Evolutionary conservation across 1,139 yeast genomes (phyloP).

Genomic region (Ashbya aceris): DNA sequence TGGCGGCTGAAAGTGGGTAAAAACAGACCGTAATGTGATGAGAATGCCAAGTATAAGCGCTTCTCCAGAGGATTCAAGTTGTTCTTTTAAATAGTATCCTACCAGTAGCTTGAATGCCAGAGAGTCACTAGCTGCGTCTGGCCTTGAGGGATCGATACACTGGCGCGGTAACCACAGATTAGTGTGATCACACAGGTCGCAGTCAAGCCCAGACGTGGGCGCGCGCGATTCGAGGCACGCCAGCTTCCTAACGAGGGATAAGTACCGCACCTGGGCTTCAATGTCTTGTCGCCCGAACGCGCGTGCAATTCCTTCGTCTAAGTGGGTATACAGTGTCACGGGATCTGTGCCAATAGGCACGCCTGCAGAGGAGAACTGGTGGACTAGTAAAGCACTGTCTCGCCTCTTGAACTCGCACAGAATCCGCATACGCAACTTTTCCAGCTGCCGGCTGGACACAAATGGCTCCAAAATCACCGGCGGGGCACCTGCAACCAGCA

Average conservation of each 20-base stretch:
- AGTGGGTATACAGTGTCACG: not conserved
- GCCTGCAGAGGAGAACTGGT: not conserved
- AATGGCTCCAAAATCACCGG: slow-evolving; percentile 12
- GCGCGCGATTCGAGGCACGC: slow-evolving; percentile 17
- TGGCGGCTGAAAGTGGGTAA: slow-evolving; percentile 43
- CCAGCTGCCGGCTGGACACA: slow-evolving; percentile 16
- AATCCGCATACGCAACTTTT: slow-evolving; percentile 15
- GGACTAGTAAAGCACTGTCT: slow-evolving; percentile 4
- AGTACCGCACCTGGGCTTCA: slow-evolving; percentile 13
- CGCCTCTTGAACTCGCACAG: slow-evolving; percentile 8
- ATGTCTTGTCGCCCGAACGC: slow-evolving; percentile 14
- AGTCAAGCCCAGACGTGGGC: not conserved
- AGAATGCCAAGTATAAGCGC: slow-evolving; percentile 36
- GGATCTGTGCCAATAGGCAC: not conserved
- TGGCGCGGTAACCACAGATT: slow-evolving; percentile 6
- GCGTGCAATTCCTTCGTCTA: slow-evolving; percentile 8
- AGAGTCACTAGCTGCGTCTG: slow-evolving; percentile 14
- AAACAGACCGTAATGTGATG: slow-evolving; percentile 38
- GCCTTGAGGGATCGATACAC: slow-evolving; percentile 27
- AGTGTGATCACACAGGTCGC: not conserved
- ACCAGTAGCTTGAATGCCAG: slow-evolving; percentile 22
- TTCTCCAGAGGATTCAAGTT: slow-evolving; percentile 18
- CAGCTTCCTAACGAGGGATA: slow-evolving; percentile 16
- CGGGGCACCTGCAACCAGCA: not conserved
- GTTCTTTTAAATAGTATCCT: slow-evolving; percentile 17